Evolutionary conservation across 2,329 filamentous ascomycete genomes (phyloP), one percentile per base, ranked within the genome.

Genomic region (Pezicula neosporulosa): DNA sequence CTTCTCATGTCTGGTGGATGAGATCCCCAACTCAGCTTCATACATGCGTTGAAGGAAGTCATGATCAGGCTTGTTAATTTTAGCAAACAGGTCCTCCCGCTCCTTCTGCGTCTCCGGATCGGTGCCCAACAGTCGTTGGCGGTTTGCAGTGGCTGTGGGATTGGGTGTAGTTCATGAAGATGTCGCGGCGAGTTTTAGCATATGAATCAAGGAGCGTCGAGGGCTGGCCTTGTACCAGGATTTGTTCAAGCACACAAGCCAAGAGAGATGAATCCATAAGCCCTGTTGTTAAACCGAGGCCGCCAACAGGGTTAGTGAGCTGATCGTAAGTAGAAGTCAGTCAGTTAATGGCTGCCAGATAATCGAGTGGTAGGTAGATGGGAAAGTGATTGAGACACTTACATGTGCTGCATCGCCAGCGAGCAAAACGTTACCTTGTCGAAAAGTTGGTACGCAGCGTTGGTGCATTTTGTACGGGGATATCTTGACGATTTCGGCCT

Each of bases 401-500:
- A 51, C 49, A 45, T 85, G 82, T 3, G 82, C 82, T 2, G 82
- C 81, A 66, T 86, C 82, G 0, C 81, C 82, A 1, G 77, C 81
- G 0, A 86, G 68, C 5, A 83, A 52, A 37, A 85, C 68, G 6
- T 77, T 74, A 0, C 81, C 82, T 0, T 79, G 75, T n/a, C 81
- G 73, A 63, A 85, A 82, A 9, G 69, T 72, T 2, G 74, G 70
- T 3, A 80, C 81, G 54, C 81, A 81, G 6, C 82, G 73, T 62
- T 85, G 81, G 58, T 86, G 82, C 63, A 85, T 76, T 53, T 73
- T 77, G 65, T 85, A 85, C 0, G 82, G 82, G 37, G 76, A 79
- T 60, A 82, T 70, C 50, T 70, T 70, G 44, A 68, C 63, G 37
- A 35, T n/a, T 36, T 36, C 33, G 16, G 15, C 21, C 16, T 44